Base-by-base conservation (phyloP, 1,284 basidiomycete genomes). In the Malassezia cuniculi region DNA sequence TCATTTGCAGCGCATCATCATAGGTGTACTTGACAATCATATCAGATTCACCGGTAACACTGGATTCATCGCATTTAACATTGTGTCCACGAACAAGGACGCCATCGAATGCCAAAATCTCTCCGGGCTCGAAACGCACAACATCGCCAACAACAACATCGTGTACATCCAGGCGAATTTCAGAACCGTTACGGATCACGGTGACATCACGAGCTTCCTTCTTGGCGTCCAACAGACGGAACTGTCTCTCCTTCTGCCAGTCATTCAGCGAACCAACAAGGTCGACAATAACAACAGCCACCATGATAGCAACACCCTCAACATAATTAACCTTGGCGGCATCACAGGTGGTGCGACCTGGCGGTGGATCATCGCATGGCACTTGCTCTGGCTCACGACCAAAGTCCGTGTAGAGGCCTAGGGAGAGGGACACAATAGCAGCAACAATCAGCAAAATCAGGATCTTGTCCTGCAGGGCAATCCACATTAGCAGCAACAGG, bases 181-280 rank as follows among this genome's bases (percentile, higher is more conserved):
- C 85, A 22, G 73, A 70, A 19, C 87, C 87, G 50, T 77, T 75
- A 9, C 93, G 82, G 43, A 94, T 80, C 37, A 86, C 82, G 69
- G 93, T 94, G 60, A 95, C 80, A 8, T 77, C 78, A 32, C 90
- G 82, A 57, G 93, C 85, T 43, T 95, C 93, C 70, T 93, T 93
- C 71, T 93, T 84, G 52, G 84, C 84, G 63, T 94, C 94, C 37
- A 97, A 76, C 26, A 74, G 74, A 59, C 82, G 80, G 72, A 97
- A 95, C 70, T 97, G 90, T 6, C 79, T 78, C 68, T 97, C 90
- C 71, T 97, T 95, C 69, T 95, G 87, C 79, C 83, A 97, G 66
- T 89, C 86, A 60, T 86, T 89, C 26, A 89, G 48, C 17, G 83
- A 84, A 26, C 85, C 85, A 35, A 89, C 83, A 31, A 54, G 43